phyloP scores from a whole-genome alignment of 169 alveolate species.

The Plasmodium inui region DNA sequence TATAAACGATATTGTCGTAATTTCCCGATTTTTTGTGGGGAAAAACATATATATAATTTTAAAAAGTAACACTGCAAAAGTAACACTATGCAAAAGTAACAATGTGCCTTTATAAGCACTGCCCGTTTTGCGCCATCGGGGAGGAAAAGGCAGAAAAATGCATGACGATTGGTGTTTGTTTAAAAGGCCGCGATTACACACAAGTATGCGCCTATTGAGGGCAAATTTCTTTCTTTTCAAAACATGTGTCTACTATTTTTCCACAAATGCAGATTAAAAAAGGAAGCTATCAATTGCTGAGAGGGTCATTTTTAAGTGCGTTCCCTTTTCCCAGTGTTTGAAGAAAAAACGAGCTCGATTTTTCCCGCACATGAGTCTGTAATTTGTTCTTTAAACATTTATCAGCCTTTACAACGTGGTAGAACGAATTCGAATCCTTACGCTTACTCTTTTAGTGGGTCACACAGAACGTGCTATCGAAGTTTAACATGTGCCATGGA shows the following conservation, averaged over 20 bases:
- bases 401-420: background rate
- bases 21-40: background rate
- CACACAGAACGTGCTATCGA: slow-evolving; percentile 2
- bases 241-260: background rate
- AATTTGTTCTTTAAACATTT: background rate
- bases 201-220: background rate
- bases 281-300: background rate
- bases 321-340: background rate
- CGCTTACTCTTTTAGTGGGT: background rate
- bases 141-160: background rate
- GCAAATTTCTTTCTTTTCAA: background rate
- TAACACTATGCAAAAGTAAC: background rate
- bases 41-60: background rate
- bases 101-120: background rate
- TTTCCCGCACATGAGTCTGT: background rate
- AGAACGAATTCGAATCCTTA: background rate
- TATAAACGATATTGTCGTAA: background rate
- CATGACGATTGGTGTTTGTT: background rate
- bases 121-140: background rate
- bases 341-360: background rate
- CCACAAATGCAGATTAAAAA: background rate
- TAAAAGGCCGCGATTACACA: background rate
- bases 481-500: background rate
- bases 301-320: background rate
- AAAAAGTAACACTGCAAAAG: background rate